These are phyloP conservation scores for Senna tora DNA, from an alignment of 306 rosid species.

Conservation along the genomic window DNA sequence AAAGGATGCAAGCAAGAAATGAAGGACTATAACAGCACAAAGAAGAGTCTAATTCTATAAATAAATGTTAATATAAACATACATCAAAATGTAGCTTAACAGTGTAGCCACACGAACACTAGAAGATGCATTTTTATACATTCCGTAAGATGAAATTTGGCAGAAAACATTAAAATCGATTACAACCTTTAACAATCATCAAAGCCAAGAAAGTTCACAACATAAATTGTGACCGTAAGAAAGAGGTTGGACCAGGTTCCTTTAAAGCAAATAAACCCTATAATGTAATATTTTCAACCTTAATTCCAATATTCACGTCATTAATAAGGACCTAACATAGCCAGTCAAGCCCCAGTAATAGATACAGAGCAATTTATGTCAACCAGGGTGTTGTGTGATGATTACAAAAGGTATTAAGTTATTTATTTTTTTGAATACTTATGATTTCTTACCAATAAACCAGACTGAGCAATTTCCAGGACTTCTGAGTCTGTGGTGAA, in stretches of 20 bases:
- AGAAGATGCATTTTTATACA: neutral
- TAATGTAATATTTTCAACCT: neutral
- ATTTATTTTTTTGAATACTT: slow-evolving; percentile 12
- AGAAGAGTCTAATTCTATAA: slow-evolving; percentile 7
- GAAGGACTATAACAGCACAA: slow-evolving; percentile 18
- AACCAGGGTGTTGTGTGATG: neutral
- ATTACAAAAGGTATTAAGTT: slow-evolving; percentile 9
- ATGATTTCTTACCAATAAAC: slow-evolving; percentile 68
- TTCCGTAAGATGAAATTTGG: neutral
- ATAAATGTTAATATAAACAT: neutral
- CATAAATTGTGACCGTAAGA: neutral
- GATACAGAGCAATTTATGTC: neutral
- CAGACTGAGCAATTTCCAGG: slow-evolving; percentile 74
- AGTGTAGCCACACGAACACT: slow-evolving; percentile 14
- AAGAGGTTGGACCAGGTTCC: neutral
- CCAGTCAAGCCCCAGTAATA: neutral
- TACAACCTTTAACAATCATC: slow-evolving; percentile 12
- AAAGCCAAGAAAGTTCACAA: slow-evolving; percentile 1
- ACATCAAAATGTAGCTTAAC: slow-evolving; percentile 14
- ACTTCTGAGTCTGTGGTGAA: slow-evolving; percentile 83
- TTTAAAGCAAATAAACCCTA: slow-evolving; percentile 3
- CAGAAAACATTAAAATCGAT: neutral
- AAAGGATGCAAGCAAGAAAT: slow-evolving; percentile 10
- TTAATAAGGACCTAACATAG: slow-evolving; percentile 12
- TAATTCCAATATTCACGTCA: slow-evolving; percentile 2